These are phyloP conservation scores for Eucalyptus tenuipes DNA, from an alignment of 345 rosid genomes.

Conservation along the genomic window DNA sequence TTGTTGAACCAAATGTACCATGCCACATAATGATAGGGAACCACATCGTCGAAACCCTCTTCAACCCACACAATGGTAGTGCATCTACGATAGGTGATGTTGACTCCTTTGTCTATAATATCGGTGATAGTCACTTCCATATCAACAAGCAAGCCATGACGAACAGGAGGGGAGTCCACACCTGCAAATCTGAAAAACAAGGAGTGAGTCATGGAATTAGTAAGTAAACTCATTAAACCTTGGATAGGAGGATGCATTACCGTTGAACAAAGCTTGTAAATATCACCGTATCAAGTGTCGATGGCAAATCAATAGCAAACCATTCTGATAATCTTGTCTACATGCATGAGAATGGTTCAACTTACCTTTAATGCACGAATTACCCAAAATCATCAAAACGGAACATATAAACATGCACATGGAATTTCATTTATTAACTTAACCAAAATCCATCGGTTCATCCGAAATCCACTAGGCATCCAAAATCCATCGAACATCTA, in stretches of 20 bases:
- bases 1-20: background rate
- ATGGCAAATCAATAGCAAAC: background rate
- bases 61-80: background rate
- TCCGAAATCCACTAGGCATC: background rate
- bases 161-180: background rate
- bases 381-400: background rate
- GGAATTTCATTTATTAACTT: too few species aligned
- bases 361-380: background rate
- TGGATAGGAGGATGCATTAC: background rate
- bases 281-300: background rate
- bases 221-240: background rate
- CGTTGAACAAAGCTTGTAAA: background rate
- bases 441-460: background rate
- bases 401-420: background rate
- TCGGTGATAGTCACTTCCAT: background rate
- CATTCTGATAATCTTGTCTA: too few species aligned
- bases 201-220: background rate
- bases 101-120: background rate
- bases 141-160: background rate
- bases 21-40: background rate
- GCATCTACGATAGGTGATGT: background rate
- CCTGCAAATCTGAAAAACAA: background rate
- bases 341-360: too few species aligned
- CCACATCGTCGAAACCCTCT: background rate
- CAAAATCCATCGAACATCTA: background rate